phyloP scores from a whole-genome alignment of 192 early-diverging fungal genomes.

The Lobosporangium transversale region DNA sequence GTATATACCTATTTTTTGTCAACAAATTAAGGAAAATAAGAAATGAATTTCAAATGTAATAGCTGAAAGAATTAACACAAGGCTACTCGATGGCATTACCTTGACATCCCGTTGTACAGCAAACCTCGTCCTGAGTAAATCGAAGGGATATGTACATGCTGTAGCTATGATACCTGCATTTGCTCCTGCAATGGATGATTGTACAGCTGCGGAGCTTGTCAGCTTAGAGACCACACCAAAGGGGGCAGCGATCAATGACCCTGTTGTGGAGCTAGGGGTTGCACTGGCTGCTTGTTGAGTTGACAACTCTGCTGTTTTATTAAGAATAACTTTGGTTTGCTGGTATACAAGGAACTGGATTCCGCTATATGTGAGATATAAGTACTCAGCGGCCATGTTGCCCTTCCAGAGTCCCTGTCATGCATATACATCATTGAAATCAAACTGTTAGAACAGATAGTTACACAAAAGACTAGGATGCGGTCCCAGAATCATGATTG shows the following conservation, averaged over 20 bases:
- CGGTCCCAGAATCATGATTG: background rate
- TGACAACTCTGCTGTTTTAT: conserved; percentile 22
- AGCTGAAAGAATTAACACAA: too few species aligned
- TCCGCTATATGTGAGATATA: conserved; percentile 91
- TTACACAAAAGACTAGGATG: background rate
- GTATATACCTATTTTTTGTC: conserved; percentile 64
- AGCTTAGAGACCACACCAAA: conserved; percentile 30
- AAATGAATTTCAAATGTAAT: too few species aligned
- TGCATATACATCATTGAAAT: background rate
- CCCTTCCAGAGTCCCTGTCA: conserved; percentile 89
- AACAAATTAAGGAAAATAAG: background rate
- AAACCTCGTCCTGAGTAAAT: conserved; percentile 94
- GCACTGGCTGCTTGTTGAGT: conserved; percentile 8
- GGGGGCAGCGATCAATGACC: conserved; percentile 1
- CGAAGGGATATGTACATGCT: conserved; percentile 89
- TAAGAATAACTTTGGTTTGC: conserved; percentile 59
- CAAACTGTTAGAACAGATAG: background rate
- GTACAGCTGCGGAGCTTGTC: conserved; percentile 26
- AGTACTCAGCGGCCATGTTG: conserved; percentile 90
- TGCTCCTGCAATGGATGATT: conserved; percentile 80
- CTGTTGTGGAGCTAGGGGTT: background rate
- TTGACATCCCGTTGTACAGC: conserved; percentile 77
- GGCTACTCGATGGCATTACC: conserved; percentile 5
- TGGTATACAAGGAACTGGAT: conserved; percentile 87
- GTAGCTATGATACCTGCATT: conserved; percentile 84